A percentile compares a stretch with the other conserved stretches of the same genome.
These are phyloP conservation scores for Nakazawaea ernobii DNA, from an alignment of 805 yeast species.

Conservation along the genomic window DNA sequence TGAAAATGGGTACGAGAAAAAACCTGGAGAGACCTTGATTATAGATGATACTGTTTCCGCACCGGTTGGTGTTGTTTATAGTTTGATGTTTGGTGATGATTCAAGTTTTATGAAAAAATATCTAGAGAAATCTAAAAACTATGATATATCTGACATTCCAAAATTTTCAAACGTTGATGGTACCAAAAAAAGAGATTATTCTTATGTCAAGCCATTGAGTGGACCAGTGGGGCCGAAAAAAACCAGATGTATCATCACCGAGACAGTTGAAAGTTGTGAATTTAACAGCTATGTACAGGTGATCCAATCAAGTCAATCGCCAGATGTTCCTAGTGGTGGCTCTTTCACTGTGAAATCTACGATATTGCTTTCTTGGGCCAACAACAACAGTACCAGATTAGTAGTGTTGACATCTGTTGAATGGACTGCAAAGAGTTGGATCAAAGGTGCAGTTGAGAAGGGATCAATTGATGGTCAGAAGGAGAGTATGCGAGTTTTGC, in stretches of 20 bases:
- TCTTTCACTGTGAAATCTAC: constrained; percentile 58
- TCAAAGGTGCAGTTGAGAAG: constrained; percentile 68
- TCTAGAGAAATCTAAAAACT: constrained; percentile 57
- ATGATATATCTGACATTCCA: constrained; percentile 47
- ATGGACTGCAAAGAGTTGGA: constrained; percentile 78
- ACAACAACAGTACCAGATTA: constrained; percentile 45
- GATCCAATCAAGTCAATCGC: constrained; percentile 57
- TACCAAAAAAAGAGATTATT: constrained; percentile 38
- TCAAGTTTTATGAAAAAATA: constrained; percentile 36
- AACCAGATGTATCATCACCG: constrained; percentile 60
- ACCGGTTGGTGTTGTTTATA: constrained; percentile 59
- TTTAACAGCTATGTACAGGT: constrained; percentile 41
- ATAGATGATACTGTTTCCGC: constrained; percentile 49
- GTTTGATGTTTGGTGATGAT: constrained; percentile 59
- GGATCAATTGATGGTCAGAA: constrained; percentile 71
- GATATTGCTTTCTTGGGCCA: constrained; percentile 58
- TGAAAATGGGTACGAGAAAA: constrained; percentile 36
- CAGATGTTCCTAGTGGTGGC: constrained; percentile 80
- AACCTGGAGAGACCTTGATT: constrained; percentile 48
- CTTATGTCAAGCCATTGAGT: constrained; percentile 58
- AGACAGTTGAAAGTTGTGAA: constrained; percentile 48
- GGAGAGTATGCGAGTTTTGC: constrained; percentile 45
- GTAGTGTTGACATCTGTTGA: constrained; percentile 50
- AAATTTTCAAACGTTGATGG: constrained; percentile 25
- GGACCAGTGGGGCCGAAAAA: constrained; percentile 75